Evolutionary conservation across 495 filamentous ascomycete genomes (phyloP).

Genomic region (Staphylotrichum longicolle): DNA sequence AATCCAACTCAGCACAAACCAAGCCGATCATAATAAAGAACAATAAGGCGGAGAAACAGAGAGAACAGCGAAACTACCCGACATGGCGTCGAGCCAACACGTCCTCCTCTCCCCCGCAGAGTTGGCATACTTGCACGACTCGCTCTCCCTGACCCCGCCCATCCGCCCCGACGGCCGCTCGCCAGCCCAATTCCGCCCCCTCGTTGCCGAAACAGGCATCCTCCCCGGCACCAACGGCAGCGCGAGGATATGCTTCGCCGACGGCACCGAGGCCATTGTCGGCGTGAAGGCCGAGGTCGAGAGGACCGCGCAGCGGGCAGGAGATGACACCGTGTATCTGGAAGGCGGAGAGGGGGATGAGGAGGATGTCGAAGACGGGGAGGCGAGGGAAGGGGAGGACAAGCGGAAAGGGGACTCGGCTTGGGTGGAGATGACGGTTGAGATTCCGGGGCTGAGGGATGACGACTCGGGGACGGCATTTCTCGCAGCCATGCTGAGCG

Average conservation of each 20-base stretch:
- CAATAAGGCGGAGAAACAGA: background rate
- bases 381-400: constrained; percentile 5
- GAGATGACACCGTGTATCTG: constrained; percentile 24
- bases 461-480: constrained; percentile 90
- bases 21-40: background rate
- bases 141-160: constrained; percentile 72
- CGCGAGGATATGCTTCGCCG: constrained; percentile 88
- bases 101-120: constrained; percentile 86
- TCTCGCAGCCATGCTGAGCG: constrained; percentile 79
- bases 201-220: constrained; percentile 84
- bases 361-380: constrained; percentile 25
- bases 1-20: background rate
- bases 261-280: constrained; percentile 92
- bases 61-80: background rate
- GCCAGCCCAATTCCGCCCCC: constrained; percentile 82
- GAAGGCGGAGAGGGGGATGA: constrained; percentile 30
- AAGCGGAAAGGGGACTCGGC: constrained; percentile 9
- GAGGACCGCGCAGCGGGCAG: constrained; percentile 50
- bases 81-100: constrained; percentile 45
- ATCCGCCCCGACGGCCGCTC: constrained; percentile 86
- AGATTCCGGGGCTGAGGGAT: constrained; percentile 83
- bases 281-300: constrained; percentile 94
- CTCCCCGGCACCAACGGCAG: constrained; percentile 87
- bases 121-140: constrained; percentile 90
- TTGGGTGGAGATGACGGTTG: constrained; percentile 82